Conservation (phyloP, 2,329 filamentous ascomycete species). For the Zymoseptoria pseudotritici region DNA sequence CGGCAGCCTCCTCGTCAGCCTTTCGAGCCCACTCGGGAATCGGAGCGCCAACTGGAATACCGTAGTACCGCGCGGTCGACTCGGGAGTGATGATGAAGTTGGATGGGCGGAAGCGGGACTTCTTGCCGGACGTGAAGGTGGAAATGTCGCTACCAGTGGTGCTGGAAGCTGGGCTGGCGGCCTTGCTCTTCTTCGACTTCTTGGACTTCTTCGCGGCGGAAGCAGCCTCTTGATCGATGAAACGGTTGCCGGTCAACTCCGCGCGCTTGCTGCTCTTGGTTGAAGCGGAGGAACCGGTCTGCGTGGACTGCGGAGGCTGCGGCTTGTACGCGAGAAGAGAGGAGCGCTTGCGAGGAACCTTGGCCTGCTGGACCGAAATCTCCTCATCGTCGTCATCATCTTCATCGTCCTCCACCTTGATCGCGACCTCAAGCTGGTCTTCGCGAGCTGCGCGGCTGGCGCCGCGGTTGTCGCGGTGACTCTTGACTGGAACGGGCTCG, state of each 20-base stretch:
- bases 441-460: not conserved
- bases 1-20: not conserved
- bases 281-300: not conserved
- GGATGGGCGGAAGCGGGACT: not conserved
- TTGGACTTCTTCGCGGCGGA: not conserved
- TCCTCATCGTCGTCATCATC: not conserved
- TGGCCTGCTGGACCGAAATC: not conserved
- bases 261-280: not conserved
- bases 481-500: conserved; percentile 13
- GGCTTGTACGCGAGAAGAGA: not conserved
- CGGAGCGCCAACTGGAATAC: too few relatives aligned
- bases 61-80: not conserved
- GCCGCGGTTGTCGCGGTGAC: not conserved
- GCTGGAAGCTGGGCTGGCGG: not conserved
- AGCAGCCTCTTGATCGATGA: not conserved
- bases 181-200: not conserved
- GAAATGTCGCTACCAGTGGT: not conserved
- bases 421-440: not conserved
- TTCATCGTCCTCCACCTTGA: not conserved
- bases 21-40: not conserved
- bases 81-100: not conserved
- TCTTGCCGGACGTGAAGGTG: not conserved
- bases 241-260: not conserved
- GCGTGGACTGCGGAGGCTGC: not conserved
- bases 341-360: not conserved